These are phyloP conservation scores for Amoebophrya sp. DNA, from an alignment of 169 alveolate genomes.

Conservation along the genomic window DNA sequence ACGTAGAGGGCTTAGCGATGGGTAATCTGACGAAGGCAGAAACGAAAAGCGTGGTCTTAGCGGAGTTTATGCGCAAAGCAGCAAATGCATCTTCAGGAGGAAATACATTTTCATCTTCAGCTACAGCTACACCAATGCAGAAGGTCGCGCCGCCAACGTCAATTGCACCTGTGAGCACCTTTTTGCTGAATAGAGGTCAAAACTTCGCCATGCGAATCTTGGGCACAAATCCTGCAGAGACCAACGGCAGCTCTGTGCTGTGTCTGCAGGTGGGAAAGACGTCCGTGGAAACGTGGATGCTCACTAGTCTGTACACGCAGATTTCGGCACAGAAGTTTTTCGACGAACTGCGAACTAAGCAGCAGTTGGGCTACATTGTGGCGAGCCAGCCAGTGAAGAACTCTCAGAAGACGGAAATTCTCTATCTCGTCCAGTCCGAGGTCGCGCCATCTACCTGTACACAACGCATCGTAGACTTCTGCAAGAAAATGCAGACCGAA, in stretches of 20 bases:
- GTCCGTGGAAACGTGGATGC: neutral
- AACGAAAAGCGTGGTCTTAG: neutral
- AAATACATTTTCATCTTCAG: neutral
- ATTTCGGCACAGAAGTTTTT: neutral
- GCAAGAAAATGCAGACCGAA: neutral
- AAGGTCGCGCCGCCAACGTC: no score
- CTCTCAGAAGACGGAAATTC: neutral
- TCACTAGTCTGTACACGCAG: neutral
- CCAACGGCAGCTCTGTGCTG: neutral
- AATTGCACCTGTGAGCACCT: neutral
- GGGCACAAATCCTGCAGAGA: neutral
- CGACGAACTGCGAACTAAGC: constrained; percentile 1
- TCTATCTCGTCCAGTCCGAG: neutral
- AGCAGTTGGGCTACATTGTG: constrained; percentile 16
- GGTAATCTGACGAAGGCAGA: neutral
- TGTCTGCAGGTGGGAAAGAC: constrained; percentile 16
- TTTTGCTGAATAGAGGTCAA: neutral
- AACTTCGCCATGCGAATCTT: neutral
- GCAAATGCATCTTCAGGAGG: neutral
- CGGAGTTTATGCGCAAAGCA: neutral
- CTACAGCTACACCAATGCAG: neutral
- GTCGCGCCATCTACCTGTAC: neutral
- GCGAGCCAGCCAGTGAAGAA: neutral
- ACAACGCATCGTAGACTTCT: neutral
- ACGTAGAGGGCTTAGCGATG: neutral